Base-by-base conservation (phyloP, 2,329 filamentous ascomycete species). In the Talaromyces sp. region DNA sequence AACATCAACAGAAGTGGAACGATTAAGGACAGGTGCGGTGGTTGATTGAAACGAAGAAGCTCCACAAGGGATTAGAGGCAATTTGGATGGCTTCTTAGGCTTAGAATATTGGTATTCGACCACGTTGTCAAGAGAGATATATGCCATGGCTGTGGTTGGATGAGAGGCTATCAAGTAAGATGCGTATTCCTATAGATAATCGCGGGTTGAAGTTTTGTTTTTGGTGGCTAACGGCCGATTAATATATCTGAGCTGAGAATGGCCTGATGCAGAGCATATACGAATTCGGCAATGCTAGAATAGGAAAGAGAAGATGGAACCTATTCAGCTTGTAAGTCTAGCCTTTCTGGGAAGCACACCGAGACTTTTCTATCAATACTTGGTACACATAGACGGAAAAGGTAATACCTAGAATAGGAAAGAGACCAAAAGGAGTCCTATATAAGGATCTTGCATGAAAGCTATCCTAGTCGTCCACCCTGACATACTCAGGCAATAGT, bases 201-300 rank as follows among this genome's bases (percentile, higher is more conserved):
- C 9, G n/a, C 8, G 25, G 35, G 35, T 57, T 57, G 33, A 57
- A 57, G 35, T 57, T 57, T 1, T 2, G 9, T 57, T 41, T 58
- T 58, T 58, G 0, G 54, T 58, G 33, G 35, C 54, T 4, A 41
- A 43, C 22, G 10, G 35, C 35, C 10, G 22, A 58, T 58, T 58
- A 58, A 58, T 58, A 58, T 58, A 58, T 13, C 54, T 8, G 54
- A 58, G 54, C 54, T 58, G 35, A 43, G 35, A 58, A 27, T 17
- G 22, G 54, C 54, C 54, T 39, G 54, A 43, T 58, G 22, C 10
- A 41, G 54, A 17, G 54, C 27, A 58, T 31, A 27, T n/a, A 41
- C 35, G 8, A 58, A 41, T 58, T 58, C 13, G 15, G 35, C 15
- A 41, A 58, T 37, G 13, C 35, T 6, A 41, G 27, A 41, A 41